A percentile compares a stretch with the other conserved stretches of the same genome.
These are phyloP conservation scores for Candida quercuum DNA, from an alignment of 805 yeast species.

Conservation along the genomic window DNA sequence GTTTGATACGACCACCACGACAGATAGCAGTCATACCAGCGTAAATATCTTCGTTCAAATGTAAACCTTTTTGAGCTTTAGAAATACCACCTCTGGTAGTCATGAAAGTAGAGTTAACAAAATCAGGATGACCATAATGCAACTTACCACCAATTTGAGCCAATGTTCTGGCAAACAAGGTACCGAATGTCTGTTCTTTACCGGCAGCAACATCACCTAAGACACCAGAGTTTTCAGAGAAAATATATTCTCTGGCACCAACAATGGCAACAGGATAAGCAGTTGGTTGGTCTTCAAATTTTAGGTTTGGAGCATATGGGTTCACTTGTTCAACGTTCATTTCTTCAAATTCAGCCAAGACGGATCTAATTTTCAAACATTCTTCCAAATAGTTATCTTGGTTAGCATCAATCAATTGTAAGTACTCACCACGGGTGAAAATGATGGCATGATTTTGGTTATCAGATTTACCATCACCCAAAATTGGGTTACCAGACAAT, in stretches of 20 bases:
- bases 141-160: conserved; percentile 83
- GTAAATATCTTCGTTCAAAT: conserved; percentile 81
- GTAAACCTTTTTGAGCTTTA: conserved; percentile 81
- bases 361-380: conserved; percentile 77
- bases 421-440: conserved; percentile 80
- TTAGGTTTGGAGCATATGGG: conserved; percentile 71
- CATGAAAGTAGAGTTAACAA: conserved; percentile 70
- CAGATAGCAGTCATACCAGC: conserved; percentile 82
- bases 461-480: conserved; percentile 88
- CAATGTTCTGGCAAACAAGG: conserved; percentile 75
- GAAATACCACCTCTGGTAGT: conserved; percentile 86
- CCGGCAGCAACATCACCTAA: conserved; percentile 90
- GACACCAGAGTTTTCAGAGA: conserved; percentile 82
- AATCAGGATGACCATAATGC: conserved; percentile 89
- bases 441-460: conserved; percentile 79
- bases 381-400: conserved; percentile 85
- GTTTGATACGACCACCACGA: conserved; percentile 86
- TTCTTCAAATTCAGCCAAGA: conserved; percentile 80
- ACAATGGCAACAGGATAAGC: conserved; percentile 75
- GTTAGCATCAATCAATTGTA: conserved; percentile 81
- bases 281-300: conserved; percentile 44
- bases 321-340: conserved; percentile 68
- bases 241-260: conserved; percentile 84
- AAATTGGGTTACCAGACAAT: conserved; percentile 77
- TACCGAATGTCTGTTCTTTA: conserved; percentile 86